Conservation (phyloP, 305 asterid genomes). For the Fraxinus latifolia region DNA sequence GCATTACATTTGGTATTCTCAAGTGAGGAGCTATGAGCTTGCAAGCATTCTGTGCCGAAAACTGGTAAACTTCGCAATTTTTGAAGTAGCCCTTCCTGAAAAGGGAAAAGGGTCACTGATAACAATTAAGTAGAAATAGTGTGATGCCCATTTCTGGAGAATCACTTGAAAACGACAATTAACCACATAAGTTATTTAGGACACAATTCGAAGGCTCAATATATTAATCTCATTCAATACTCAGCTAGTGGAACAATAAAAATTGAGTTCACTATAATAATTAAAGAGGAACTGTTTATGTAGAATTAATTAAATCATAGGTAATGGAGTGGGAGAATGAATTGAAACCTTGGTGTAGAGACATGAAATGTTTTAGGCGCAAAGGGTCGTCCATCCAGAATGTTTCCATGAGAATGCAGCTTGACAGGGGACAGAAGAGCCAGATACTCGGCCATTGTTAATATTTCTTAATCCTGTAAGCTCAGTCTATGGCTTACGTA, state of each 20-base stretch:
- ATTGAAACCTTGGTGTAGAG: slow-evolving; percentile 43
- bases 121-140: not conserved
- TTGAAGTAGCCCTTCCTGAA: slow-evolving; percentile 30
- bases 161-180: not conserved
- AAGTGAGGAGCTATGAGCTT: slow-evolving; percentile 31
- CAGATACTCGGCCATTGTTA: slow-evolving; percentile 54
- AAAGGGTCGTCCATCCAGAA: slow-evolving; percentile 30
- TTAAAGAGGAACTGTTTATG: not conserved
- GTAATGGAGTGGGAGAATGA: slow-evolving; percentile 13
- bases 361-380: slow-evolving; percentile 35
- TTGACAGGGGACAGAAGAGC: slow-evolving; percentile 44
- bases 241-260: not conserved
- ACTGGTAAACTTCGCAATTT: slow-evolving; percentile 29
- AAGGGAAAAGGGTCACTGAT: slow-evolving; percentile 3
- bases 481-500: slow-evolving; percentile 21
- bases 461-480: slow-evolving; percentile 31
- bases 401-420: slow-evolving; percentile 44
- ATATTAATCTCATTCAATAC: not conserved
- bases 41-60: slow-evolving; percentile 35
- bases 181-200: not conserved
- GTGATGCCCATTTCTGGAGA: not conserved
- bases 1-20: slow-evolving; percentile 30
- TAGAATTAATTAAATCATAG: not conserved
- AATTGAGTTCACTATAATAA: not conserved
- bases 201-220: not conserved